These are phyloP conservation scores for Rhododendron mucronatum DNA, from an alignment of 148 eudicot species.

Conservation along the genomic window DNA sequence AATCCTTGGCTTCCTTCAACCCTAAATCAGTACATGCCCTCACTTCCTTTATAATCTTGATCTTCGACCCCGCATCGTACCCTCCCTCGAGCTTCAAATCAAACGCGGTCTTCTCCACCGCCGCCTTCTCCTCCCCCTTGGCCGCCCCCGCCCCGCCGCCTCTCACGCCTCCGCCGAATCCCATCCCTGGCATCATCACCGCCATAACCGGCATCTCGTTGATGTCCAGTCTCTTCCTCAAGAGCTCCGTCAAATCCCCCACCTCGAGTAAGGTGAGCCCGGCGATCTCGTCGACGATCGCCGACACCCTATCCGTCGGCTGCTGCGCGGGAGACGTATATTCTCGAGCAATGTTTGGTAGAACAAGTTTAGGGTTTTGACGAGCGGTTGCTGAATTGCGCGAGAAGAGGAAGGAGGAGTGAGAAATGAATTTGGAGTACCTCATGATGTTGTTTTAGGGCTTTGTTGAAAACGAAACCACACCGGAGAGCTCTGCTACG, in stretches of 20 bases:
- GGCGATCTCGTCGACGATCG: slow-evolving; percentile 65
- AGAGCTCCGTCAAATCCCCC: slow-evolving; percentile 56
- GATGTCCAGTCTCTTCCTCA: slow-evolving; percentile 56
- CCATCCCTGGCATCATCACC: slow-evolving; percentile 96
- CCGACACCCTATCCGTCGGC: slow-evolving; percentile 40
- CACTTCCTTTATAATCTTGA: slow-evolving; percentile 92
- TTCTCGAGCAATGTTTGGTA: slow-evolving; percentile 10
- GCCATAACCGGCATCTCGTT: slow-evolving; percentile 74
- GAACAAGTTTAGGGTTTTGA: neutral
- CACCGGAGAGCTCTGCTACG: neutral
- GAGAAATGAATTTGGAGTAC: neutral
- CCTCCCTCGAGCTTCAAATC: slow-evolving; percentile 93
- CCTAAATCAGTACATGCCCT: slow-evolving; percentile 83
- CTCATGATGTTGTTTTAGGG: neutral
- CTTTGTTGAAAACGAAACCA: neutral
- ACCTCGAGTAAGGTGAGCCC: slow-evolving; percentile 64
- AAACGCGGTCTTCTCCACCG: slow-evolving; percentile 73
- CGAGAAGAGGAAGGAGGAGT: neutral
- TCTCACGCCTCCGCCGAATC: slow-evolving; percentile 31
- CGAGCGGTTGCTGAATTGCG: neutral
- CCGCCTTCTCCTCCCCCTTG: slow-evolving; percentile 41
- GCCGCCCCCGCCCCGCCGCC: slow-evolving; percentile 17
- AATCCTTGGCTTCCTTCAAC: slow-evolving; percentile 89
- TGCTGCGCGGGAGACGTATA: slow-evolving; percentile 26
- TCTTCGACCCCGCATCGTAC: slow-evolving; percentile 62